Evolutionary conservation across 768 basidiomycete genomes (phyloP), one percentile per base, ranked within the genome.

Genomic region (Leccinum variicolor): DNA sequence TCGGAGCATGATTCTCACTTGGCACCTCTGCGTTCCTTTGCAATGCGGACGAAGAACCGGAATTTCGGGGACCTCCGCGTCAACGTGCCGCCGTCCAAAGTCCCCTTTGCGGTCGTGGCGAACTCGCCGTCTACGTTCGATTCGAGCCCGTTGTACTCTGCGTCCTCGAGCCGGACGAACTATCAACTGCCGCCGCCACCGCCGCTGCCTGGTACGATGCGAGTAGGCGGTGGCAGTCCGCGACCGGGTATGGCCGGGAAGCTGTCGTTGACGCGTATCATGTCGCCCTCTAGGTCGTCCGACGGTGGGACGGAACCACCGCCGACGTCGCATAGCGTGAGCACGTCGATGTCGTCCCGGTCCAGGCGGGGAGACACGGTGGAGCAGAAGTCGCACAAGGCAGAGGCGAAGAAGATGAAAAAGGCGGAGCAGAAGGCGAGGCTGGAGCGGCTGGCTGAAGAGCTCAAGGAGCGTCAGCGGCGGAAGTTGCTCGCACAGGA

Each of bases 381-480:
- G 45, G 81, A 81, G 56, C 69, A 73, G 62, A 82, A 78, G 68
- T 66, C 63, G 60, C 70, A 70, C 54, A 81, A 75, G 67, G 76
- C 73, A 23, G 75, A 79, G 55, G 76, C 76, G 48, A 77, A 79
- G 66, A 64, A 55, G 60, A 68, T 71, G 68, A 74, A 76, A 59
- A 80, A 77, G 70, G 75, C 76, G 10, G 72, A 76, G 52, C 68
- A 74, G 50, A 72, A 74, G 33, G 73, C 73, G 54, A 75, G 68
- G 61, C 70, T 68, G 31, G 76, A 79, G 56, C 73, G 73, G 52
- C 70, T 82, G 31, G 80, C 81, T n/a, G 64, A 71, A 55, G 74
- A 79, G 49, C 71, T 82, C 59, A 79, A 77, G 66, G 72, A 73
- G 52, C 71, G 66, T 64, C 60, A 67, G 69, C 63, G 73, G 58